A percentile compares a stretch with the other conserved stretches of the same genome.
phyloP scores from a whole-genome alignment of 371 early-diverging fungal genomes.

The Mucor velutinosus region DNA sequence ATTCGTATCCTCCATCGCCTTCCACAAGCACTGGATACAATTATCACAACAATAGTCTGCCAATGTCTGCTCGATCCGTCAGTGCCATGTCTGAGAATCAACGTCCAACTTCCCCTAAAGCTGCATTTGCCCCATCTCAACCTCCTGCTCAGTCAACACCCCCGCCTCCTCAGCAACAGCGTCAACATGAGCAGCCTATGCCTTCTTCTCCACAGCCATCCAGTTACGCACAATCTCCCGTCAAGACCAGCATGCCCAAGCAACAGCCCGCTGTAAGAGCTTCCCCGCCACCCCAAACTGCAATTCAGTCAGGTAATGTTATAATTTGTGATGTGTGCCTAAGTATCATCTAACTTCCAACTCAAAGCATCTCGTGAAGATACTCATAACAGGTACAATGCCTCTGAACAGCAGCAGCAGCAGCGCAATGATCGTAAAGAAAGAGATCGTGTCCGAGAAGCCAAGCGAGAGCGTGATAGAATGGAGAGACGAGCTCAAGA shows the following conservation, averaged over 20 bases:
- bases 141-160: background rate
- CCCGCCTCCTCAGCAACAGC: background rate
- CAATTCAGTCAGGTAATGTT: background rate
- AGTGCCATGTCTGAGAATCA: slow-evolving; percentile 5
- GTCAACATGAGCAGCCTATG: background rate
- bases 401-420: background rate
- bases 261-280: background rate
- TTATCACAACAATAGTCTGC: background rate
- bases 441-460: slow-evolving; percentile 36
- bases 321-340: background rate
- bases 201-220: background rate
- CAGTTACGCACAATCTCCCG: background rate
- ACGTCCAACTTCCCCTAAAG: slow-evolving; percentile 7
- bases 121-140: background rate
- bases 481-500: slow-evolving; percentile 19
- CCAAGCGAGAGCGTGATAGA: slow-evolving; percentile 40
- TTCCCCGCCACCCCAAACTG: background rate
- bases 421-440: slow-evolving; percentile 36
- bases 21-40: slow-evolving; percentile 10
- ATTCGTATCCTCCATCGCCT: slow-evolving; percentile 16
- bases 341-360: background rate
- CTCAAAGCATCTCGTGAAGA: slow-evolving; percentile 12
- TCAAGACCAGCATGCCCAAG: background rate
- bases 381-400: background rate
- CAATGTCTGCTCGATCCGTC: slow-evolving; percentile 1